Evolutionary conservation across 306 rosid species (phyloP).

Genomic region (apple (Malus domestica)): ASM211411v1 NC_041790.1:2449001-2449500

Average conservation of each 20-base stretch:
- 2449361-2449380: neutral
- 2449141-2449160: slow-evolving; percentile 62
- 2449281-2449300: neutral
- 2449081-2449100: neutral
- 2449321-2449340: neutral
- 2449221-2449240: slow-evolving; percentile 93
- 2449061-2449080: neutral
- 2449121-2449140: slow-evolving; percentile 70
- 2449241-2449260: neutral
- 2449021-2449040: too few relatives aligned
- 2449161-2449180: slow-evolving; percentile 81
- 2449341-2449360: neutral
- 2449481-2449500: neutral
- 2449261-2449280: neutral
- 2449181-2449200: slow-evolving; percentile 99
- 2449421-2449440: neutral
- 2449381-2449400: neutral
- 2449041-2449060: neutral
- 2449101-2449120: slow-evolving; percentile 83
- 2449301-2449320: neutral
- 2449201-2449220: slow-evolving; percentile 89
- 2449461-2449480: neutral
- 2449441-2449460: neutral
- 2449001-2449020: neutral
- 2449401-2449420: neutral